Conservation (phyloP, 2,329 filamentous ascomycete genomes). For the Alternaria sp. region DNA sequence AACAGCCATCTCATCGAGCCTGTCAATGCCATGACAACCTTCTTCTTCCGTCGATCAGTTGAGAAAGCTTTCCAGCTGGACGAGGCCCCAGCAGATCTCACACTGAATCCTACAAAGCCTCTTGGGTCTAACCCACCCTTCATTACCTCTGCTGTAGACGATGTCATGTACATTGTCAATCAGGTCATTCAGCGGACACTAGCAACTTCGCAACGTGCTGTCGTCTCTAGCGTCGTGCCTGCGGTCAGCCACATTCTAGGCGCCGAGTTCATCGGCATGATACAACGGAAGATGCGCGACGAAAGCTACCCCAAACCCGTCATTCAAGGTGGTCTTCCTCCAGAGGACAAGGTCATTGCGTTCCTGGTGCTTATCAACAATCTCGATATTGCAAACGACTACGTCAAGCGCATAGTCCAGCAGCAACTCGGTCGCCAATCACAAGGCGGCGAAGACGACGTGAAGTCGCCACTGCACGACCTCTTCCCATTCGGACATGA, state of each 20-base stretch:
- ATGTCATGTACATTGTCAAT: constrained; percentile 99
- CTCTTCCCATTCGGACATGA: constrained; percentile 85
- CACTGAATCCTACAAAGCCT: constrained; percentile 73
- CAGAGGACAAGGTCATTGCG: constrained; percentile 84
- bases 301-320: constrained; percentile 86
- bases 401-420: constrained; percentile 83
- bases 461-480: constrained; percentile 54
- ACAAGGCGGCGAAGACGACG: constrained; percentile 49
- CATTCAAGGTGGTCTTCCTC: constrained; percentile 80
- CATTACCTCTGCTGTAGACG: constrained; percentile 94
- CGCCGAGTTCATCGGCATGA: constrained; percentile 93
- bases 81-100: constrained; percentile 80
- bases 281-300: constrained; percentile 96
- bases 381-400: constrained; percentile 89
- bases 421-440: constrained; percentile 60
- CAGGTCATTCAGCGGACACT: constrained; percentile 86
- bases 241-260: constrained; percentile 80
- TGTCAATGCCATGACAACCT: constrained; percentile 91
- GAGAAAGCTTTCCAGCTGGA: constrained; percentile 98
- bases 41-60: constrained; percentile 94
- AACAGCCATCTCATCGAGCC: constrained; percentile 74
- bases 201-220: constrained; percentile 80
- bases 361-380: constrained; percentile 97
- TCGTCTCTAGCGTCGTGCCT: constrained; percentile 79
- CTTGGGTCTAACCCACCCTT: constrained; percentile 82